A percentile compares a stretch with the other conserved stretches of the same genome.
These are phyloP conservation scores for Castanea mollissima DNA, from an alignment of 306 rosid genomes.

Conservation along the genomic window DNA sequence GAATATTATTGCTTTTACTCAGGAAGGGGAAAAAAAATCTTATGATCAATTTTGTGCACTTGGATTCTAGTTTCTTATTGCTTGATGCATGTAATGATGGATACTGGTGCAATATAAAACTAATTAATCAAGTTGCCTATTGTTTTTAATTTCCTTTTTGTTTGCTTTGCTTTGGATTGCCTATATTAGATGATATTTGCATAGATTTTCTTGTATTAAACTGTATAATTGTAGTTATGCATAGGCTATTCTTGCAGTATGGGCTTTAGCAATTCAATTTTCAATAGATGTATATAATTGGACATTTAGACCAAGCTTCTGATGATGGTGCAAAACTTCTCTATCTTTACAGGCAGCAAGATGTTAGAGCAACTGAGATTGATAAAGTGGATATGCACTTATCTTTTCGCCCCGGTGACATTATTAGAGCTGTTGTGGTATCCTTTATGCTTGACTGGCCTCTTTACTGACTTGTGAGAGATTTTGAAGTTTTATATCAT, in stretches of 20 bases:
- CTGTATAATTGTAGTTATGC: neutral
- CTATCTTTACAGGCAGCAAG: conserved; percentile 73
- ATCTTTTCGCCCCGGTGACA: conserved; percentile 76
- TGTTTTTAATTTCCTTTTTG: neutral
- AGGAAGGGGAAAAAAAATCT: too few relatives aligned
- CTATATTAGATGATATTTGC: neutral
- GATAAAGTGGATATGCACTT: conserved; percentile 92
- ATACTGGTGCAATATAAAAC: neutral
- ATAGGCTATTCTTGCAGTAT: neutral
- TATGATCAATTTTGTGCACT: neutral
- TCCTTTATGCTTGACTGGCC: conserved; percentile 27
- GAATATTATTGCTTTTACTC: too few relatives aligned
- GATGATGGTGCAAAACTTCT: neutral
- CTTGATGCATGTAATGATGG: neutral
- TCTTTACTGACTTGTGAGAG: neutral
- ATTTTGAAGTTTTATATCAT: neutral
- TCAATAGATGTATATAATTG: neutral
- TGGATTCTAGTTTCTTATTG: neutral
- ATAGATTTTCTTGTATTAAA: neutral
- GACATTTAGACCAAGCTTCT: neutral
- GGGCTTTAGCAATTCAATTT: neutral
- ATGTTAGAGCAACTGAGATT: conserved; percentile 92
- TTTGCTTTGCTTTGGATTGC: neutral
- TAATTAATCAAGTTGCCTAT: neutral
- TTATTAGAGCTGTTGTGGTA: conserved; percentile 81